Evolutionary conservation across 129 eudicot genomes (phyloP), one percentile per base, ranked within the genome.

Genomic region (Kitagawia praeruptora): DNA sequence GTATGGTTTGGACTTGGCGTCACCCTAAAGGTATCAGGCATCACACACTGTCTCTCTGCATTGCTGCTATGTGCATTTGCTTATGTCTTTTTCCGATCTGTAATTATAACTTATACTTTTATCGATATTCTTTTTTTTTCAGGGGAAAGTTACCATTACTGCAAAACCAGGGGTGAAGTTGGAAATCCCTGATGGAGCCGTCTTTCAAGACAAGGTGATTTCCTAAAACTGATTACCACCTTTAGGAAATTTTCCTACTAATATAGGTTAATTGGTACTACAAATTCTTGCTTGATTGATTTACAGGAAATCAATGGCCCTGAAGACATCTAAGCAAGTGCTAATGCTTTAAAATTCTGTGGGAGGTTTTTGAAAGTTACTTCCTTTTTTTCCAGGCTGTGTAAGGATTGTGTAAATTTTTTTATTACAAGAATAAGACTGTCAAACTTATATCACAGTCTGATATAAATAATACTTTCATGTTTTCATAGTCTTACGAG

Each of bases 1-100:
- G 98, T 96, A 64, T 92, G 89, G 88, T 96, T 96, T 83, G 99
- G 99, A 80, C 75, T 90, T 80, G 86, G 84, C 14, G 75, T 92
- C 69, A 86, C 84, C 79, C 88, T 96, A 41, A 96, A 96, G 98
- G 98, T 91, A 89, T 58, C 37, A 92, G 97, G 97, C 89, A 86
- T 66, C 47, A 39, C 5, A 12, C n/a, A 58, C 5, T 4, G 7
- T 21, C 47, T 19, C 44, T 70, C 51, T 40, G 31, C 49, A 39
- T 74, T 45, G 8, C 38, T 74, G 58, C 58, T n/a, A 27, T 74
- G 38, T 64, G 18, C 71, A 27, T 25, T 28, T 28, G 69, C 79
- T 5, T 76, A 25, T 8, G 27, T 63, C 19, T 49, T 37, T 2
- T 37, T 4, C 27, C 49, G 11, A 54, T 54, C 10, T 54, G 0